Base-by-base conservation (phyloP, 129 eudicot species). In the Saposhnikovia divaricata region DNA sequence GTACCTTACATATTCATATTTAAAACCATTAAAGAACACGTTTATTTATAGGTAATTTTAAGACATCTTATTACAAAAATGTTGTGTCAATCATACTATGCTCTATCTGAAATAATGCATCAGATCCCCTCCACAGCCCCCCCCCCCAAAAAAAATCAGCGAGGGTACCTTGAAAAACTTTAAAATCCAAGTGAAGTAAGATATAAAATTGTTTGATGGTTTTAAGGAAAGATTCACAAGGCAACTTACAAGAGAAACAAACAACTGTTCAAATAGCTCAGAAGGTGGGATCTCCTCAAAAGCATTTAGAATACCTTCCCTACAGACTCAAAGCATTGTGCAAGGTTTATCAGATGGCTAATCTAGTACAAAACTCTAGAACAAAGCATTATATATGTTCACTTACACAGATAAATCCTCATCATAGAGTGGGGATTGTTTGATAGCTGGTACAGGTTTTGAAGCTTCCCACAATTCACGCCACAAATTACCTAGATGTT, bases 391-490 rank as follows among this genome's bases (percentile, higher is more conserved):
- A 43, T 45, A 53, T 46, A 72, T 69, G 12, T 79, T 42, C 9
- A 84, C 99, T 87, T 92, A 96, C 99, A 96, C 99, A 53, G 95
- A 92, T 81, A 96, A 84, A 84, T 96, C 99, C 83, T 96, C 99
- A 78, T 96, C 98, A 72, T 87, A 96, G 39, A 96, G 86, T 4
- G 99, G 99, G 45, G 98, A 66, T 82, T 96, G 99, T 86, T 88
- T 90, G 69, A 92, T 90, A 78, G 99, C 95, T 76, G 99, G 99
- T 50, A 96, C 85, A 27, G 99, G 95, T 87, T 96, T 96, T 82
- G 99, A 86, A 27, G 99, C 88, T 85, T 89, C 99, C 99, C 99
- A 96, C 18, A 96, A 89, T 88, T 92, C 98, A 78, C 87, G 91
- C 99, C 99, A 96, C 86, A 96, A 89, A 89, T 96, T 96, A 76